Evolutionary conservation across 257 asterid species (phyloP).

Genomic region (Solanum peruvianum): DNA sequence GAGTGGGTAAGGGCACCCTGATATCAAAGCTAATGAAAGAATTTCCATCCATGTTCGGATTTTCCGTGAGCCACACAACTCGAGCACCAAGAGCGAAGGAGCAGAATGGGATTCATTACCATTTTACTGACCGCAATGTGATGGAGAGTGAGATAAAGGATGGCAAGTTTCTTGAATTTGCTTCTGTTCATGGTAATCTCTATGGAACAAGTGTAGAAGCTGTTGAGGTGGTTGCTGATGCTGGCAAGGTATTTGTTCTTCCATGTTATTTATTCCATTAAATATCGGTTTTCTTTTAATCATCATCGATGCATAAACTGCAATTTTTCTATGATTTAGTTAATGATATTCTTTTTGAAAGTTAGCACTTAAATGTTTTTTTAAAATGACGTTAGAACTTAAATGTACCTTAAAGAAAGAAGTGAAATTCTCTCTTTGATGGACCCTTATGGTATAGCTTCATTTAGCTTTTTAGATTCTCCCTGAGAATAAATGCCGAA

Average conservation of each 20-base stretch:
- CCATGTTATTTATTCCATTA: not conserved
- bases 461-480: not conserved
- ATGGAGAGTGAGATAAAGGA: constrained; percentile 70
- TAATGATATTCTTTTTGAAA: not conserved
- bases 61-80: constrained; percentile 96
- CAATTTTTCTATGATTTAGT: not conserved
- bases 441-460: not conserved
- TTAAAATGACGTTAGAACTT: not conserved
- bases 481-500: not conserved
- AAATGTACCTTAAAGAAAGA: not conserved
- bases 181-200: constrained; percentile 93
- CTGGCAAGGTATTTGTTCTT: constrained; percentile 58
- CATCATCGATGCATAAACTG: not conserved
- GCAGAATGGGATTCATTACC: constrained; percentile 76
- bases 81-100: constrained; percentile 76
- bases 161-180: constrained; percentile 78
- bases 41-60: constrained; percentile 76
- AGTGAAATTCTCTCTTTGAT: not conserved
- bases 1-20: constrained; percentile 96
- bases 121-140: constrained; percentile 45
- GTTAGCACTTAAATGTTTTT: not conserved
- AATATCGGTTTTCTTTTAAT: not conserved
- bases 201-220: constrained; percentile 94
- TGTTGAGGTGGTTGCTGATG: constrained; percentile 80
- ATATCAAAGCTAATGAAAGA: constrained; percentile 78